Evolutionary conservation across 129 eudicot genomes (phyloP).

Genomic region (Logfia minima): DNA sequence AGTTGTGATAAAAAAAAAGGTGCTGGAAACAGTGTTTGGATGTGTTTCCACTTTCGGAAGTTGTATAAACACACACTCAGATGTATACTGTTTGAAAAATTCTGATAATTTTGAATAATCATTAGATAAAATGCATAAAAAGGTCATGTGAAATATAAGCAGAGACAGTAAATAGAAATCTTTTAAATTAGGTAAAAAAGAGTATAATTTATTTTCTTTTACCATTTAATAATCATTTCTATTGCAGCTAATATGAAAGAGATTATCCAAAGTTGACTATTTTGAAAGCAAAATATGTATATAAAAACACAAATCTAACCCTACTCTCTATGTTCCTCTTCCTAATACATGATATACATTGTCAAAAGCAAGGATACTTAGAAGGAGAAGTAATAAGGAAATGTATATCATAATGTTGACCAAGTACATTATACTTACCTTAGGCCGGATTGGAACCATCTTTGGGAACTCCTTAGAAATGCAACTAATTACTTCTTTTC

Average conservation of each 20-base stretch:
- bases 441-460: slow-evolving; percentile 70
- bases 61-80: neutral
- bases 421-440: slow-evolving; percentile 44
- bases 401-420: neutral
- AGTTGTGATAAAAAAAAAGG: neutral
- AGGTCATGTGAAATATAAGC: neutral
- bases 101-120: neutral
- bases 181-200: neutral
- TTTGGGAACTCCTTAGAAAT: slow-evolving; percentile 77
- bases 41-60: neutral
- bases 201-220: neutral
- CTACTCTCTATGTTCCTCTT: neutral
- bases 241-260: neutral
- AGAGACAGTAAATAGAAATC: neutral
- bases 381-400: neutral
- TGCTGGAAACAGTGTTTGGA: neutral
- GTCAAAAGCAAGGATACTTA: neutral
- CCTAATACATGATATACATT: neutral
- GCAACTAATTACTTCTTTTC: slow-evolving; percentile 66
- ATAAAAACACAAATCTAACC: neutral
- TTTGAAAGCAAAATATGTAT: neutral
- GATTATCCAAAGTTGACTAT: neutral
- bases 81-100: neutral
- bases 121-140: neutral
- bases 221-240: neutral